Evolutionary conservation across 75 land plant genomes (phyloP).

Genomic region (Sequoiadendron giganteum): DNA sequence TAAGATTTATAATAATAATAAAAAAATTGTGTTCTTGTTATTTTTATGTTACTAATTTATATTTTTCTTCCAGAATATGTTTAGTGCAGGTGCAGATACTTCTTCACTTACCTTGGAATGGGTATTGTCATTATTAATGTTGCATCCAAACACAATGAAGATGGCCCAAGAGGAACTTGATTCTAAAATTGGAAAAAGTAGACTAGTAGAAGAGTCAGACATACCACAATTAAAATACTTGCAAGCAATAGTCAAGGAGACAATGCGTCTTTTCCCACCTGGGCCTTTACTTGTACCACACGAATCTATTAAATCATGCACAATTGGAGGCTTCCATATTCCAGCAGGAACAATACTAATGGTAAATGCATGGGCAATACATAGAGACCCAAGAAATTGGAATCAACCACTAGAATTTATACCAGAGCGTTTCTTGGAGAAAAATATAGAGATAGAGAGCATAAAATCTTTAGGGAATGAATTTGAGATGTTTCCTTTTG

Average conservation of each 20-base stretch:
- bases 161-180: conserved; percentile 31
- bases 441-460: conserved; percentile 24
- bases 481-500: too few relatives aligned
- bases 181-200: background rate
- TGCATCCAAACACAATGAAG: conserved; percentile 38
- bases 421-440: conserved; percentile 40
- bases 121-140: conserved; percentile 60
- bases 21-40: too few relatives aligned
- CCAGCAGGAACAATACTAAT: conserved; percentile 45
- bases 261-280: conserved; percentile 69
- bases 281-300: conserved; percentile 62
- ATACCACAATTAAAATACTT: conserved; percentile 32
- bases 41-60: background rate
- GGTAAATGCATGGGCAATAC: conserved; percentile 62
- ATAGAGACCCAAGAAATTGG: conserved; percentile 57
- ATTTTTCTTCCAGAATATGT: conserved; percentile 30
- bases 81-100: conserved; percentile 54
- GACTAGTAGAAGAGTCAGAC: background rate
- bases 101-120: conserved; percentile 60
- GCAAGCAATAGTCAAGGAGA: conserved; percentile 65
- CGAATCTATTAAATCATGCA: conserved; percentile 34
- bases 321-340: conserved; percentile 49
- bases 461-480: conserved; percentile 26
- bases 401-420: conserved; percentile 48
- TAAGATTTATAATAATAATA: too few relatives aligned